Conservation (phyloP, 2,329 filamentous ascomycete species). For the Fusarium humuli region DNA sequence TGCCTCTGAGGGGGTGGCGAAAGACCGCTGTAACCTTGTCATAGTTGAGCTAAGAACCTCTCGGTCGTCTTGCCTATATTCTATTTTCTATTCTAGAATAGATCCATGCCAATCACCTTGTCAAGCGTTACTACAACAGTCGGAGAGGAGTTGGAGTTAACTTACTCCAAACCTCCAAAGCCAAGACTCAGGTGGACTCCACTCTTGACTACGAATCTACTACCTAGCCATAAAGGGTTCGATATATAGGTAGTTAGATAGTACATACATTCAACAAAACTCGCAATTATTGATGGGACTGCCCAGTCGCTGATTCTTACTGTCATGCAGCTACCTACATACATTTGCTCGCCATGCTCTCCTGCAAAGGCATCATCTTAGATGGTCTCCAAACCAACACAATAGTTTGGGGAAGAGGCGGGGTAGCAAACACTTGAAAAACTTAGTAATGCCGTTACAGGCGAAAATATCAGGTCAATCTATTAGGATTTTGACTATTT, state of each 20-base stretch:
- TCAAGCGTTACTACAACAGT: not conserved
- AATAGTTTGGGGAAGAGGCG: constrained; percentile 11
- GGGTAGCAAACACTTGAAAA: not conserved
- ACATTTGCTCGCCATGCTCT: not conserved
- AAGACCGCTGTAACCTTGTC: not conserved
- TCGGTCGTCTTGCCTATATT: not conserved
- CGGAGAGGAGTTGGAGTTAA: constrained; percentile 8
- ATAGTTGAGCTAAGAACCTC: not conserved
- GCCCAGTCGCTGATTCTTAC: not conserved
- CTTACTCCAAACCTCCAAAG: constrained; percentile 11
- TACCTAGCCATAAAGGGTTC: not conserved
- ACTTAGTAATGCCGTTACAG: not conserved
- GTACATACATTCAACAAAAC: not conserved
- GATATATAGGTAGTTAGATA: too few species aligned
- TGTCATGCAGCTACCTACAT: too few species aligned
- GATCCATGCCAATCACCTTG: not conserved
- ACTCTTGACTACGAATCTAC: not conserved
- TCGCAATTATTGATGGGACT: not conserved
- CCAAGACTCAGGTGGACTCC: not conserved
- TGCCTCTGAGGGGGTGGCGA: constrained; percentile 3
- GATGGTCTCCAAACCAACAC: not conserved
- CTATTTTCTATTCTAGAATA: not conserved
- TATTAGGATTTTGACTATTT: not conserved
- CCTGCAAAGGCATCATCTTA: constrained; percentile 1
- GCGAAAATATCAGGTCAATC: not conserved